Evolutionary conservation across 148 eudicot species (phyloP).

Genomic region (Rheum nobile): DNA sequence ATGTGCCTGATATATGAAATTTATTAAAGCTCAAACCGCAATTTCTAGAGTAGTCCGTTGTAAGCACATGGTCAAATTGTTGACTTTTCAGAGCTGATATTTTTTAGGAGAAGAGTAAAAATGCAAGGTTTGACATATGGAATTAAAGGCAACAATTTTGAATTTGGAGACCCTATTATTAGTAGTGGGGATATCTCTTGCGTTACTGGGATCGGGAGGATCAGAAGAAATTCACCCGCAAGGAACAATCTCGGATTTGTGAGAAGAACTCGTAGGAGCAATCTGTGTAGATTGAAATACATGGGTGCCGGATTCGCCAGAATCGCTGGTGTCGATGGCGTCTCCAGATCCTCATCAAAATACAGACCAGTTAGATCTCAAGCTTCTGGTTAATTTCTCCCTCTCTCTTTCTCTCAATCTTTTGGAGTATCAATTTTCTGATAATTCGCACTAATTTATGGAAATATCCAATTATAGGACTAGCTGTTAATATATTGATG

Average conservation of each 20-base stretch:
- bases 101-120: not conserved
- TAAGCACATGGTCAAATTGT: not conserved
- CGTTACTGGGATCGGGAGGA: slow-evolving; percentile 14
- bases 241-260: slow-evolving; percentile 17
- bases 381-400: slow-evolving; percentile 33
- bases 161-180: slow-evolving; percentile 11
- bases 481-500: not conserved
- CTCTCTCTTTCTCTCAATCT: not conserved
- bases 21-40: too few relatives aligned
- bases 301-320: slow-evolving; percentile 44
- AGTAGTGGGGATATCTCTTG: slow-evolving; percentile 18
- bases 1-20: not conserved
- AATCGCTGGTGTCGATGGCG: slow-evolving; percentile 22
- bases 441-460: not conserved
- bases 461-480: not conserved
- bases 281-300: slow-evolving; percentile 21
- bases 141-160: slow-evolving; percentile 22
- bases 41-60: not conserved
- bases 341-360: slow-evolving; percentile 32
- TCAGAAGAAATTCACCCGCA: slow-evolving; percentile 7
- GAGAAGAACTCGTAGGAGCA: slow-evolving; percentile 8
- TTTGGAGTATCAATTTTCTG: not conserved
- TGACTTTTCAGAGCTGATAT: not conserved
- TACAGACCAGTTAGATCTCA: slow-evolving; percentile 58
- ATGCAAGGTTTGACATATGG: slow-evolving; percentile 39